phyloP scores from a whole-genome alignment of 495 filamentous ascomycete genomes.

The Penicillium bialowiezense region DNA sequence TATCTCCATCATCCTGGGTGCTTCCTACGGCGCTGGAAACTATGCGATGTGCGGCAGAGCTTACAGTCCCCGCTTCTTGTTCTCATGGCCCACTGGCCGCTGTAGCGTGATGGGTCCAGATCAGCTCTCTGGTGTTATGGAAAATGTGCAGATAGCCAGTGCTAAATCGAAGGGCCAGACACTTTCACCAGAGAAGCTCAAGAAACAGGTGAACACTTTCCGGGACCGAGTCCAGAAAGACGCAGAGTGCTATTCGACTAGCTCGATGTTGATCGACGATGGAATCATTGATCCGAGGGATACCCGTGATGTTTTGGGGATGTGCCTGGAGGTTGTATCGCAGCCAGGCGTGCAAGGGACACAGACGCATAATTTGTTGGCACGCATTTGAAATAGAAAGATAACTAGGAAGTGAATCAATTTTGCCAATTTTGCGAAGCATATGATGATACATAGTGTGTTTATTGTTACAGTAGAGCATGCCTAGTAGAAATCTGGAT shows the following conservation, averaged over 20 bases:
- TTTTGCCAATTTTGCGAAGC: background rate
- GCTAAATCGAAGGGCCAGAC: constrained; percentile 18
- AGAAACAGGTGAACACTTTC: constrained; percentile 17
- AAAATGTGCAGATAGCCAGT: constrained; percentile 21
- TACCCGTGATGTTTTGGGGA: constrained; percentile 30
- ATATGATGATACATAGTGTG: no score
- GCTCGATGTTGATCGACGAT: constrained; percentile 31
- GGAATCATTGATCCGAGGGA: constrained; percentile 35
- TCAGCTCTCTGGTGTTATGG: constrained; percentile 31
- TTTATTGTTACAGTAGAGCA: background rate
- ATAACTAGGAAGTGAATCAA: background rate
- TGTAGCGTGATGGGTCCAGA: constrained; percentile 36
- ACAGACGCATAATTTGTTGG: constrained; percentile 15
- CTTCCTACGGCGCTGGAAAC: constrained; percentile 34
- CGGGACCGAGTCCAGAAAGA: constrained; percentile 17
- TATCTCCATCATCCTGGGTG: constrained; percentile 31
- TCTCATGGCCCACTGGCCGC: constrained; percentile 32
- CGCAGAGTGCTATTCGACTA: constrained; percentile 28
- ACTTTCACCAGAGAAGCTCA: constrained; percentile 20
- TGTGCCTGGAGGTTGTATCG: constrained; percentile 32
- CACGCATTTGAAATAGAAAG: constrained; percentile 17
- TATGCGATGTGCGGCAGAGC: constrained; percentile 35
- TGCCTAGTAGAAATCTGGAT: no score
- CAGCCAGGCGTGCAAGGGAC: constrained; percentile 18
- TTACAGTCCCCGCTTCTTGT: constrained; percentile 29